These are phyloP conservation scores for Flaveria ramosissima DNA, from an alignment of 129 eudicot species.

Conservation along the genomic window DNA sequence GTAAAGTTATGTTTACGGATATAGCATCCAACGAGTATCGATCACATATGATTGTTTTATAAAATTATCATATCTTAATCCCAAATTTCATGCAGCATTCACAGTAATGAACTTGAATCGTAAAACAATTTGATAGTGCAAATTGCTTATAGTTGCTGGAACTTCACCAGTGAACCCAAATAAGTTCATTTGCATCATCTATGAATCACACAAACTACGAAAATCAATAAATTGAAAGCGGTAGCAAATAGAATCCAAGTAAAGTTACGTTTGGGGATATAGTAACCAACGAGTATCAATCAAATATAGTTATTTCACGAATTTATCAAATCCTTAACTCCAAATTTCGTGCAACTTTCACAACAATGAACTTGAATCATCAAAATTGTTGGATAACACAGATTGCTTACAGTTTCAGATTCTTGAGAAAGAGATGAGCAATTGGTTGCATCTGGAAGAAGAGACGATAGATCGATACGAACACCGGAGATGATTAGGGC, in stretches of 20 bases:
- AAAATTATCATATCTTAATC: not conserved
- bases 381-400: not conserved
- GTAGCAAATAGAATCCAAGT: not conserved
- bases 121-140: not conserved
- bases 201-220: not conserved
- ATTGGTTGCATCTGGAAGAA: slow-evolving; percentile 26
- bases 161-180: not conserved
- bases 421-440: slow-evolving; percentile 27
- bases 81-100: not conserved
- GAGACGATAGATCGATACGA: slow-evolving; percentile 42
- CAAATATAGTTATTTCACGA: not conserved
- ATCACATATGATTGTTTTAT: slow-evolving; percentile 1
- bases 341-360: not conserved
- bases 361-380: not conserved
- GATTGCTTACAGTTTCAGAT: slow-evolving; percentile 40
- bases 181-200: not conserved
- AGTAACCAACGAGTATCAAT: not conserved
- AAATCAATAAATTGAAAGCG: not conserved
- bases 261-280: not conserved
- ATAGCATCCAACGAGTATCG: not conserved
- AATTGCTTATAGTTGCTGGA: not conserved
- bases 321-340: not conserved
- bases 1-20: not conserved
- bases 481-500: slow-evolving; percentile 66
- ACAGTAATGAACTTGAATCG: not conserved